Evolutionary conservation across 192 early-diverging fungal genomes (phyloP).

Genomic region (Dimargaris verticillata): DNA sequence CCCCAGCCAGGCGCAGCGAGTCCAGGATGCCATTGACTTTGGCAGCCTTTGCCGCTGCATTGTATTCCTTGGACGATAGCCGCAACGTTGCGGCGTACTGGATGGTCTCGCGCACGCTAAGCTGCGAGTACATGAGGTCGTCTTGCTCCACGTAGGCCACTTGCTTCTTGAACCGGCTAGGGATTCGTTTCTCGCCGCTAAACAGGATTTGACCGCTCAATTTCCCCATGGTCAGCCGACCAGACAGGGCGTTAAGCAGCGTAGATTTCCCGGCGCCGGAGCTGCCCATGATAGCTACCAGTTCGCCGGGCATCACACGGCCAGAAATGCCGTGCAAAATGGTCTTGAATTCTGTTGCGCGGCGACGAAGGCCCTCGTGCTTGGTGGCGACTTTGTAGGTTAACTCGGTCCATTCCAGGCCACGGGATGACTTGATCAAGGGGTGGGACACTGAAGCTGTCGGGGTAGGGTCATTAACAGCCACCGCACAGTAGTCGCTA

Average conservation of each 20-base stretch:
- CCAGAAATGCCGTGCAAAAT: conserved; percentile 56
- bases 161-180: conserved; percentile 26
- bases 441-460: too few relatives aligned
- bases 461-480: too few relatives aligned
- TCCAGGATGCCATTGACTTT: conserved; percentile 50
- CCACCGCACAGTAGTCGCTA: too few relatives aligned
- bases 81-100: conserved; percentile 57
- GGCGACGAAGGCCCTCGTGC: too few relatives aligned
- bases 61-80: conserved; percentile 36
- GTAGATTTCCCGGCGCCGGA: conserved; percentile 85
- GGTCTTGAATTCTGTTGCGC: not conserved
- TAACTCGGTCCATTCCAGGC: too few relatives aligned
- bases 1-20: conserved; percentile 41
- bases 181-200: conserved; percentile 30
- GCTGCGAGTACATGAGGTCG: conserved; percentile 34
- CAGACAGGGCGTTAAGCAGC: conserved; percentile 63
- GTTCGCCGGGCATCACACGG: conserved; percentile 48
- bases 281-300: conserved; percentile 83
- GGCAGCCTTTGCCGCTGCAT: conserved; percentile 26
- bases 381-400: too few relatives aligned
- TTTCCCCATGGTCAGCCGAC: conserved; percentile 38
- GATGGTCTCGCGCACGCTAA: conserved; percentile 67
- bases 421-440: too few relatives aligned
- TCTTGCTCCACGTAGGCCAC: conserved; percentile 32
- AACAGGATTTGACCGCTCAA: conserved; percentile 35